Evolutionary conservation across 768 basidiomycete genomes (phyloP).

Genomic region (Suillus tomentosus): DNA sequence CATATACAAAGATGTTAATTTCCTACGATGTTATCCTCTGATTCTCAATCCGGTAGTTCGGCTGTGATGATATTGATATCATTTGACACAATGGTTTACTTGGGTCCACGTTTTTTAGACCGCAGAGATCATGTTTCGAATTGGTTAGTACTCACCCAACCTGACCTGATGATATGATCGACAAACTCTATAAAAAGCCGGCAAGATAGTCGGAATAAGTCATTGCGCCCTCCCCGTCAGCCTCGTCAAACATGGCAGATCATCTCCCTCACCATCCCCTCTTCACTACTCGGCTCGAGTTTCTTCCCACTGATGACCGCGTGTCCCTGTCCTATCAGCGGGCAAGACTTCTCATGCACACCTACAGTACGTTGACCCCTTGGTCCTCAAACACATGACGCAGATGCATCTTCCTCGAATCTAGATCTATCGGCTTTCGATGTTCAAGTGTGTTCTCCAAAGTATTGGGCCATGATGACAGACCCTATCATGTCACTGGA

Average conservation of each 20-base stretch:
- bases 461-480: conserved; percentile 55
- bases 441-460: conserved; percentile 48
- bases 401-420: conserved; percentile 1
- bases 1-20: conserved; percentile 15
- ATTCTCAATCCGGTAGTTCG: conserved; percentile 21
- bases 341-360: conserved; percentile 49
- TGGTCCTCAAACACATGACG: conserved; percentile 1
- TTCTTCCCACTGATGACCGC: conserved; percentile 47
- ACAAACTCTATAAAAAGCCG: conserved; percentile 23
- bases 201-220: conserved; percentile 20
- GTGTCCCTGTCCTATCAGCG: conserved; percentile 52
- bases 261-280: conserved; percentile 40
- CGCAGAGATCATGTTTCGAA: conserved; percentile 14
- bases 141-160: conserved; percentile 17
- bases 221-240: conserved; percentile 13
- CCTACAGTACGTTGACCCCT: conserved; percentile 42
- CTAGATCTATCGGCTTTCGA: conserved; percentile 43
- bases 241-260: conserved; percentile 13
- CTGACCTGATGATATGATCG: conserved; percentile 16
- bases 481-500: conserved; percentile 55
- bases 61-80: conserved; percentile 19
- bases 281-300: conserved; percentile 46
- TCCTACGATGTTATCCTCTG: conserved; percentile 17
- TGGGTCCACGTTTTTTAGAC: conserved; percentile 14
- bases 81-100: conserved; percentile 16